phyloP scores from a whole-genome alignment of 1,139 yeast genomes.

The Barnettozyma hawaiiensis region DNA sequence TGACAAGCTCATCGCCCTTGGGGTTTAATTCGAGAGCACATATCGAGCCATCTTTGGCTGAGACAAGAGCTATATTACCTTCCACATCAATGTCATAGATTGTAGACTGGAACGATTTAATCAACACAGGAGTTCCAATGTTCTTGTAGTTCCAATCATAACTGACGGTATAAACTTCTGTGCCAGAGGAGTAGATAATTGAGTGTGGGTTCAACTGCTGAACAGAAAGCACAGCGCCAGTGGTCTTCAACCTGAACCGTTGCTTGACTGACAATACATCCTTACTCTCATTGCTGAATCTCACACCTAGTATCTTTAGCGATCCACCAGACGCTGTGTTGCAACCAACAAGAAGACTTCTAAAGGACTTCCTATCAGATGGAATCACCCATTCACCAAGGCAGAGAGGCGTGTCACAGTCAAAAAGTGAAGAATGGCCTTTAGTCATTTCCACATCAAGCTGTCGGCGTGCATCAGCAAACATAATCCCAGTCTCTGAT shows the following conservation, averaged over 20 bases:
- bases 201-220: constrained; percentile 18
- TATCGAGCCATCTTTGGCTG: constrained; percentile 37
- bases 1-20: constrained; percentile 18
- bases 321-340: constrained; percentile 17
- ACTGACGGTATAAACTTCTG: constrained; percentile 32
- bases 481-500: constrained; percentile 26
- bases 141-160: constrained; percentile 38
- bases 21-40: constrained; percentile 19
- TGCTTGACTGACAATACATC: constrained; percentile 15
- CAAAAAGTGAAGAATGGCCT: constrained; percentile 8
- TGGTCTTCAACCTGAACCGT: constrained; percentile 17
- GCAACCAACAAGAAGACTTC: constrained; percentile 22
- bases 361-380: constrained; percentile 15
- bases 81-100: constrained; percentile 33
- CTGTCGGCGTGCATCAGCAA: constrained; percentile 12
- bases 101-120: constrained; percentile 33
- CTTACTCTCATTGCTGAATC: constrained; percentile 5
- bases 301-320: constrained; percentile 19
- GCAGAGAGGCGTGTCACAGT: constrained; percentile 14
- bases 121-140: constrained; percentile 29
- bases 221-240: constrained; percentile 25
- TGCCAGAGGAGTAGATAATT: constrained; percentile 22
- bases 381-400: constrained; percentile 22
- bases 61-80: constrained; percentile 32
- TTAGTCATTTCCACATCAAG: constrained; percentile 10